Conservation (phyloP, 1,139 yeast genomes). For the Nakaseomyces delphensis region DNA sequence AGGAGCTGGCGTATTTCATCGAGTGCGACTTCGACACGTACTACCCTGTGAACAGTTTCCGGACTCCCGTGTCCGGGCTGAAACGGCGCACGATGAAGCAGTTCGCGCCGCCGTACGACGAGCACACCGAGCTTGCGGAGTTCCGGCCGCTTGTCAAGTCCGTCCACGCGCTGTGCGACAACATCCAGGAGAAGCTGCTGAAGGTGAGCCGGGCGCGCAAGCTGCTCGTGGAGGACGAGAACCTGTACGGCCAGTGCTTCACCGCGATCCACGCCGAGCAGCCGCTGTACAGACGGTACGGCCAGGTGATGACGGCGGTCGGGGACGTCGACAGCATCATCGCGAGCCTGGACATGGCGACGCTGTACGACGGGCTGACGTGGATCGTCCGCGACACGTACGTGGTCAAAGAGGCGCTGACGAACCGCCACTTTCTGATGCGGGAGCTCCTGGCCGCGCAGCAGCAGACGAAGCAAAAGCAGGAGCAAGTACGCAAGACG, state of each 20-base stretch:
- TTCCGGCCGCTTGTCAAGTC: conserved; percentile 81
- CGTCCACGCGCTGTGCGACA: conserved; percentile 54
- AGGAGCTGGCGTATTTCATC: conserved; percentile 78
- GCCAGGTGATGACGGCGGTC: conserved; percentile 56
- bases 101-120: conserved; percentile 85
- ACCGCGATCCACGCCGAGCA: conserved; percentile 39
- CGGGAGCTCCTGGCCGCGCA: conserved; percentile 79
- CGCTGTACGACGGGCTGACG: conserved; percentile 67
- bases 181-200: conserved; percentile 48
- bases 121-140: conserved; percentile 66
- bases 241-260: conserved; percentile 58
- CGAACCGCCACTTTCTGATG: conserved; percentile 87
- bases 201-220: conserved; percentile 48
- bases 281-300: conserved; percentile 71
- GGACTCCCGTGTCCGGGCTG: conserved; percentile 65
- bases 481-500: conserved; percentile 63
- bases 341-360: conserved; percentile 65
- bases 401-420: conserved; percentile 83
- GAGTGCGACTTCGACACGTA: conserved; percentile 80
- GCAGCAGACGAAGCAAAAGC: conserved; percentile 58
- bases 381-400: conserved; percentile 66
- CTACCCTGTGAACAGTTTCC: conserved; percentile 50
- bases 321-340: conserved; percentile 74
- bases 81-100: conserved; percentile 86
- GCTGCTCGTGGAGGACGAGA: conserved; percentile 46